Base-by-base conservation (phyloP, 208 protist genomes). In the Leishmania turanica region DNA sequence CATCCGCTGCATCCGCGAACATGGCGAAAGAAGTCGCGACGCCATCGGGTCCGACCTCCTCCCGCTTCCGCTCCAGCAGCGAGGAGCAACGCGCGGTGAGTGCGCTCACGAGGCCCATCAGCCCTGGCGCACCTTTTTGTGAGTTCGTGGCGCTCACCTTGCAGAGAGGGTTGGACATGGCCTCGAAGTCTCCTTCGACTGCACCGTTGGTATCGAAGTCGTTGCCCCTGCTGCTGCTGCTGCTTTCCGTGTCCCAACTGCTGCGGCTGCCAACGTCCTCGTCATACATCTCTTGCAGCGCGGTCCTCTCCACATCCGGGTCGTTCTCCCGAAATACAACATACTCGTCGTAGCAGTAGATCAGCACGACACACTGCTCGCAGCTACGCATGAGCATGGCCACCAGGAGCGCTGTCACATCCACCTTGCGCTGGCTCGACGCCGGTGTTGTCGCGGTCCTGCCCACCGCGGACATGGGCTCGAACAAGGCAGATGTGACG, bases 381-480 rank as follows among this genome's bases (percentile, higher is more conserved):
- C 94, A 98, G 31, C 90, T 86, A 68, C 93, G 93, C 81, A 96
- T 81, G 54, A 98, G 85, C 93, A 98, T 97, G 40, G 98, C 91
- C 2, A 87, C 92, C 5, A 99, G 82, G 47, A 99, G 78, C 13
- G 95, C 82, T 3, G 83, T 89, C 24, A 96, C 82, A 13, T 99
- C 94, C 8, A 95, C 65, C 11, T 94, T 79, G n/a, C 83, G 81
- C 34, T 93, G 90, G 37, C 92, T 72, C 24, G 88, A 92, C 9
- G 80, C 81, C 42, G 93, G 82, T 17, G 70, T 64, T 13, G 70
- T 51, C 6, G 62, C 81, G n/a, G 53, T 65, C 17, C 40, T 82
- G 45, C 85, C 83, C 24, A 70, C 80, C 51, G 83, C 84, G 24
- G 70, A 72, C 45, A 96, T 78, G 15, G 49, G 62, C 27, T 83